Evolutionary conservation across 495 filamentous ascomycete species (phyloP), one percentile per base, ranked within the genome.

Genomic region (Schizothecium vesticola): DNA sequence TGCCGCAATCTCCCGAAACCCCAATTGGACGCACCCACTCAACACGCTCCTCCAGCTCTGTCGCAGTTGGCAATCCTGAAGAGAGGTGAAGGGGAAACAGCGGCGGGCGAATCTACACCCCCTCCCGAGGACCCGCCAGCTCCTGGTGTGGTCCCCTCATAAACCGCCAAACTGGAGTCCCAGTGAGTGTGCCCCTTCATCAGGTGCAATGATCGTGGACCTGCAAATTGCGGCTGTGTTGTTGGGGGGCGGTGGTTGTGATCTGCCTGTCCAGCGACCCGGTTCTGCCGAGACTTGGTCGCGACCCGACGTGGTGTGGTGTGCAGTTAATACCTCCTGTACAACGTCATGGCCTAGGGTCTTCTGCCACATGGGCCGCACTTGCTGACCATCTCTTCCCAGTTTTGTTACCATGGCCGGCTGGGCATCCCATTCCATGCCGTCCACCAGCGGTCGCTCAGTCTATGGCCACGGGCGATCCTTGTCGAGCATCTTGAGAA

Each of bases 391-490:
- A 61, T 67, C 56, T 75, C 70, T 68, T 23, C 33, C 70, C 75
- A 86, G 84, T 68, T 80, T 85, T 70, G 78, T 84, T 68, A 77
- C 82, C 67, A 77, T 84, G 70, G 77, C 82, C 66, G 79, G 81
- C 66, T 85, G 83, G 83, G 80, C 82, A 66, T 79, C 83, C 74
- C 81, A 85, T 67, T 78, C 75, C 61, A 56, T 70, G 29, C 63
- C 72, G 22, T 56, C 74, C 59, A 36, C 24, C 25, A 77, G 71
- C 67, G 72, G 76, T 33, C 77, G 76, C 64, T 69, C 79, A 28
- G 70, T 68, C 74, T 76, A 82, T n/a, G 79, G 80, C 68, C 84
- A 86, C 72, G 71, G 81, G 62, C 76, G 84, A 66, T 85, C 84
- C 22, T 74, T 84, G 13, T 85, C 84, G 5, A 81, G 72, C 74